These are phyloP conservation scores for Vaccinium corymbosum DNA, from an alignment of 148 eudicot genomes.

Conservation along the genomic window DNA sequence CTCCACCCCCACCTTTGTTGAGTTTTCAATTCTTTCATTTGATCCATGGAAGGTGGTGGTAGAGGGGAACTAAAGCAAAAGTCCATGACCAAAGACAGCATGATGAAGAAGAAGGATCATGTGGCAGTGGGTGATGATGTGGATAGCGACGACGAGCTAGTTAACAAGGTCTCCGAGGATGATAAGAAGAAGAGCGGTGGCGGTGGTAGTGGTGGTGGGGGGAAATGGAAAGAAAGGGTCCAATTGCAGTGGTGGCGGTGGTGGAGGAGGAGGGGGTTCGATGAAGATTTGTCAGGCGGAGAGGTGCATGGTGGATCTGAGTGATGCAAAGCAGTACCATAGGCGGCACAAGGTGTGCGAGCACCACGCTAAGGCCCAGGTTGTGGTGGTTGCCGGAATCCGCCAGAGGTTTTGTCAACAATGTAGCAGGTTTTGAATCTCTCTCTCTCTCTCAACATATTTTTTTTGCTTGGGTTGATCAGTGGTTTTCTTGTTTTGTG, in stretches of 20 bases:
- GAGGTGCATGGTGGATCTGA: conserved; percentile 37
- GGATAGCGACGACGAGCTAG: background rate
- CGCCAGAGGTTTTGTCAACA: conserved; percentile 57
- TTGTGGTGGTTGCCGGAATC: conserved; percentile 36
- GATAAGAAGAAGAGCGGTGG: conserved; percentile 13
- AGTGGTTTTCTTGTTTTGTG: background rate
- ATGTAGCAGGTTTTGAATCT: conserved; percentile 45
- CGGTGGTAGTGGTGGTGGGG: background rate
- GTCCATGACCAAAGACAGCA: background rate
- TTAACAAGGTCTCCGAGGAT: conserved; percentile 1
- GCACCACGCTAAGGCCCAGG: conserved; percentile 46
- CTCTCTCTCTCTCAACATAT: background rate
- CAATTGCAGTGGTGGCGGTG: background rate
- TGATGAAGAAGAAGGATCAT: conserved; percentile 18
- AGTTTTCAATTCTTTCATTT: background rate
- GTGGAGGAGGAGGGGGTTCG: no score
- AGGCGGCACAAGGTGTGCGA: conserved; percentile 54
- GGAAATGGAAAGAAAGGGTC: background rate
- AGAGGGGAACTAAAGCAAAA: conserved; percentile 2
- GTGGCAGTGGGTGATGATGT: conserved; percentile 30
- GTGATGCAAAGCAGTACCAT: conserved; percentile 43
- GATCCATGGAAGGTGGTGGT: conserved; percentile 16
- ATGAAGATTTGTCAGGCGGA: conserved; percentile 40
- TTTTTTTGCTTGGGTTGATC: background rate
- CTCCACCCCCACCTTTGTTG: background rate